Conservation (phyloP, 2,329 filamentous ascomycete species). For the Pseudocercospora musae region DNA sequence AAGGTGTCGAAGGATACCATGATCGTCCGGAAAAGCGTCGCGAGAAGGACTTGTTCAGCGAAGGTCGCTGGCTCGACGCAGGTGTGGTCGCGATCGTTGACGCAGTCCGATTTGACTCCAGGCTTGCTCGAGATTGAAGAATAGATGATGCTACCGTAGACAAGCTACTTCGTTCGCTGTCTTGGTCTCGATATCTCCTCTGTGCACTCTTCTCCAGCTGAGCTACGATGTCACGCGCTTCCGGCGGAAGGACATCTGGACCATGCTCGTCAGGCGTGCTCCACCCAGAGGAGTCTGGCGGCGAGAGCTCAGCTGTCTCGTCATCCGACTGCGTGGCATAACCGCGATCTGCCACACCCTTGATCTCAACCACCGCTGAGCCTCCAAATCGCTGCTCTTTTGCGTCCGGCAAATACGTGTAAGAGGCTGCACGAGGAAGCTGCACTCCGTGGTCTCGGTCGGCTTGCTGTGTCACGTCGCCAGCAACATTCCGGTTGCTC, state of each 20-base stretch:
- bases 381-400: constrained; percentile 30
- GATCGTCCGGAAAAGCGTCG: constrained; percentile 29
- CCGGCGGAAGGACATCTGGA: constrained; percentile 20
- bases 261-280: constrained; percentile 44
- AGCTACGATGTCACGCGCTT: constrained; percentile 32
- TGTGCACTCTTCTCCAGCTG: constrained; percentile 30
- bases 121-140: constrained; percentile 22
- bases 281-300: constrained; percentile 42
- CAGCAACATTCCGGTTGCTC: constrained; percentile 10
- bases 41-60: constrained; percentile 27
- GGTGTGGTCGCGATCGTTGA: constrained; percentile 25
- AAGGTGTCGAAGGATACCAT: constrained; percentile 28
- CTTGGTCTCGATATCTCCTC: constrained; percentile 15
- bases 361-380: constrained; percentile 39
- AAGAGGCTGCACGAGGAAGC: constrained; percentile 57
- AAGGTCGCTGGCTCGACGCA: constrained; percentile 22
- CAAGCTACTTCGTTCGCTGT: constrained; percentile 25
- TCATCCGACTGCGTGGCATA: constrained; percentile 11
- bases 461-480: constrained; percentile 16
- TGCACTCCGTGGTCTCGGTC: constrained; percentile 18
- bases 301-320: constrained; percentile 33
- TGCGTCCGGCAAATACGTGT: constrained; percentile 50
- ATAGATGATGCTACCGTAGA: constrained; percentile 12
- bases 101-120: constrained; percentile 23
- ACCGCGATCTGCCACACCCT: constrained; percentile 34